Evolutionary conservation across 176 grass and related monocot species (phyloP), one percentile per base, ranked within the genome.

Genomic region (Dactylis glomerata): DNA sequence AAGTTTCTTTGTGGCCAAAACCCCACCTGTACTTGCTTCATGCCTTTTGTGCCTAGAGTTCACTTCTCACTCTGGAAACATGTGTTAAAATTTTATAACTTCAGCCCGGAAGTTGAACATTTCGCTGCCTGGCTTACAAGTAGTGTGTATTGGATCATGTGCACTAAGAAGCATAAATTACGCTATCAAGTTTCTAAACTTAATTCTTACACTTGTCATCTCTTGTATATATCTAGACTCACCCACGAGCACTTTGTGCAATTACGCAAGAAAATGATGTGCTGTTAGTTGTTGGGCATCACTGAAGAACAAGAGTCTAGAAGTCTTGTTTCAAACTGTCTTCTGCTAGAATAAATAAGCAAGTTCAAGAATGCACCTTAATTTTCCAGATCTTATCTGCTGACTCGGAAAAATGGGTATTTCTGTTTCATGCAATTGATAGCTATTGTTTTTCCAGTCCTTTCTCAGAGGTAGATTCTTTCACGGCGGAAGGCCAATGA

Each of bases 381-480:
- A 42, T 10, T 42, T 73, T 46, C 41, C 24, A 73, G 26, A 16
- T 45, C 12, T 31, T 10, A 30, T n/a, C 47, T 14, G 15, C 26
- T 13, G 19, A 66, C 49, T 64, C 20, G 10, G 59, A n/a, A 58
- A 73, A 44, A 5, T 0, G 20, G 24, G 10, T 17, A 44, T 10
- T 40, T 10, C 13, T 37, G 1, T 67, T 67, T 62, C 79, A 63
- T 68, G 19, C 58, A 54, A 56, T 83, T 92, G 61, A 88, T 49
- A 8, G 51, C 14, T 49, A 28, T 66, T 46, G 28, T 92, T 77
- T 84, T 9, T 95, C 10, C 87, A 97, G 95, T 91, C 89, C 42
- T 67, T 90, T 26, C 89, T 97, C 17, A 85, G 67, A 83, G 95
- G 91, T 80, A 91, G 95, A 84, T 85, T 90, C 84, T 58, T 86